These are phyloP conservation scores for Cladosporium sp. DNA, from an alignment of 2,329 filamentous ascomycete species.

Conservation along the genomic window DNA sequence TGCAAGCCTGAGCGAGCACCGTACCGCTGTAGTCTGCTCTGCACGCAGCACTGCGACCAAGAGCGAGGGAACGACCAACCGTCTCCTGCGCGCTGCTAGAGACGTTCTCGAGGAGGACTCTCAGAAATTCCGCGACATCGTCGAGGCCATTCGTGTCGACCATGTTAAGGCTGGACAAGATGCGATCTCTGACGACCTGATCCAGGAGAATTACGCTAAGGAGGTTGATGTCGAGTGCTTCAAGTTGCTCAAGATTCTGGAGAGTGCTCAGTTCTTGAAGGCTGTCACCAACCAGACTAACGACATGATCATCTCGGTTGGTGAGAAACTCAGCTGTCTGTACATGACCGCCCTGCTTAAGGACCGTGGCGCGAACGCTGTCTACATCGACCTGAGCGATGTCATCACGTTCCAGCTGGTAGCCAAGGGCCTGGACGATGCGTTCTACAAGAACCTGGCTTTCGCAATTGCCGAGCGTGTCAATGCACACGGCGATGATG, in stretches of 20 bases:
- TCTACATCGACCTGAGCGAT: slow-evolving; percentile 87
- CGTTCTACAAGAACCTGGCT: slow-evolving; percentile 44
- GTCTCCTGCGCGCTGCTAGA: slow-evolving; percentile 49
- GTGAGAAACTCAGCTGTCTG: slow-evolving; percentile 90
- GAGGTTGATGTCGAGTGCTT: slow-evolving; percentile 76
- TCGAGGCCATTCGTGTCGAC: slow-evolving; percentile 76
- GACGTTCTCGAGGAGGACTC: slow-evolving; percentile 40
- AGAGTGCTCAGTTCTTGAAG: slow-evolving; percentile 56
- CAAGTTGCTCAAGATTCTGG: slow-evolving; percentile 70
- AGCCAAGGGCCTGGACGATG: slow-evolving; percentile 41
- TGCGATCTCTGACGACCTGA: slow-evolving; percentile 32
- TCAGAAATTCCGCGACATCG: slow-evolving; percentile 64
- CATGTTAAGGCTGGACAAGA: slow-evolving; percentile 69
- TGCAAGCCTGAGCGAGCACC: slow-evolving; percentile 57
- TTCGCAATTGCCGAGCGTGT: slow-evolving; percentile 40
- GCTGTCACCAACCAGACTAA: slow-evolving; percentile 50
- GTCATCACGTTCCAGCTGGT: slow-evolving; percentile 60
- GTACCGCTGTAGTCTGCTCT: slow-evolving; percentile 90
- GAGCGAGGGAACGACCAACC: slow-evolving; percentile 88
- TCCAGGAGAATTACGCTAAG: slow-evolving; percentile 53
- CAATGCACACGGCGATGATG: slow-evolving; percentile 39
- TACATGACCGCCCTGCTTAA: slow-evolving; percentile 83
- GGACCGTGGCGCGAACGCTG: slow-evolving; percentile 75
- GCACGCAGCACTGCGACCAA: slow-evolving; percentile 93
- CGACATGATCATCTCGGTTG: slow-evolving; percentile 82